A percentile compares a stretch with the other conserved stretches of the same genome.
Evolutionary conservation across 192 early-diverging fungal species (phyloP).

Genomic region (Entomortierella parvispora): DNA sequence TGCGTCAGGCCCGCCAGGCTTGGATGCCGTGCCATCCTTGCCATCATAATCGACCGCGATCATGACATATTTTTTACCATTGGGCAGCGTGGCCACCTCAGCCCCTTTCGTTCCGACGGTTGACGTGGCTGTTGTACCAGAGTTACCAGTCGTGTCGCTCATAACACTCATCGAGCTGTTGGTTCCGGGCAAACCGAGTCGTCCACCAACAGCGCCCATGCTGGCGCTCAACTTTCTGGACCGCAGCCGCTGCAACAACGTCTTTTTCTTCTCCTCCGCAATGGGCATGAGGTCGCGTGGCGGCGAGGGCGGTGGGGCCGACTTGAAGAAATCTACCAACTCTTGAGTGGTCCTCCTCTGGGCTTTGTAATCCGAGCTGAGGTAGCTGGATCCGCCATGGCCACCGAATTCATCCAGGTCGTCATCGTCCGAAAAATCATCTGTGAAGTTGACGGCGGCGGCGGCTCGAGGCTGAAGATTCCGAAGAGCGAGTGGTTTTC

Average conservation of each 20-base stretch:
- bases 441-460: slow-evolving; percentile 24
- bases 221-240: slow-evolving; percentile 10
- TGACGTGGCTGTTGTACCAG: slow-evolving; percentile 9
- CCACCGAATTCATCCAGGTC: slow-evolving; percentile 26
- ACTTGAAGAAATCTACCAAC: slow-evolving; percentile 43
- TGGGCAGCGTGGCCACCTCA: slow-evolving; percentile 22
- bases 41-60: slow-evolving; percentile 48
- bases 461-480: slow-evolving; percentile 41
- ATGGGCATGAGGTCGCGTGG: slow-evolving; percentile 9
- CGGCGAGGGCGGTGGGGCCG: slow-evolving; percentile 17
- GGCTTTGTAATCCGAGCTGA: slow-evolving; percentile 31
- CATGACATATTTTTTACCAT: slow-evolving; percentile 50
- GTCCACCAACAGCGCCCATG: no score
- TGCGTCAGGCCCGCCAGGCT: no score
- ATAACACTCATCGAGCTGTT: background rate
- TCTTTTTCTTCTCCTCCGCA: slow-evolving; percentile 37
- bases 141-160: background rate
- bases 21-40: background rate
- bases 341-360: slow-evolving; percentile 25
- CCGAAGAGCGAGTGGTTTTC: slow-evolving; percentile 1
- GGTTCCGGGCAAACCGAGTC: background rate
- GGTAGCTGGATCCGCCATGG: no score
- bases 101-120: background rate
- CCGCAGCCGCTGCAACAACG: slow-evolving; percentile 28
- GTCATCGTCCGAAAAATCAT: slow-evolving; percentile 19